A percentile compares a stretch with the other conserved stretches of the same genome.
These are phyloP conservation scores for Lactuca saligna DNA, from an alignment of 129 eudicot genomes.

Conservation along the genomic window DNA sequence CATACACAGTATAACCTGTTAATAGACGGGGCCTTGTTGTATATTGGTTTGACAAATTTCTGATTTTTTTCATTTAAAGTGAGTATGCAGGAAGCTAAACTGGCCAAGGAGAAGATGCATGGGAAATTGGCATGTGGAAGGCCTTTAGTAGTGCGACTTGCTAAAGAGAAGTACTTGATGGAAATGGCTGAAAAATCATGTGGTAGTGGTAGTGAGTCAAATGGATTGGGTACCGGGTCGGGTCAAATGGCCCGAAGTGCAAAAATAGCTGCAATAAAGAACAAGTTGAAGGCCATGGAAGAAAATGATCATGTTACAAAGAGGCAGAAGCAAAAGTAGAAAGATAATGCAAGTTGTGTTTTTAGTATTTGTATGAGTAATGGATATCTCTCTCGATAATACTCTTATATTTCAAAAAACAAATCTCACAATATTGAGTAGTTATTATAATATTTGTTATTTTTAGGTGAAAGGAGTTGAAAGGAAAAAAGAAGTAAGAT, in stretches of 20 bases:
- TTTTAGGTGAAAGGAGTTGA: background rate
- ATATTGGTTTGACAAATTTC: constrained; percentile 22
- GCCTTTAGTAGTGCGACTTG: constrained; percentile 73
- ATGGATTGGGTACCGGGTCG: constrained; percentile 24
- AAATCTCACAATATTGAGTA: too few relatives aligned
- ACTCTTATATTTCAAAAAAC: background rate
- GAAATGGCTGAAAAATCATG: constrained; percentile 41
- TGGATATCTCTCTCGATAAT: background rate
- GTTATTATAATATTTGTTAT: too few relatives aligned
- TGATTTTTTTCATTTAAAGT: constrained; percentile 63
- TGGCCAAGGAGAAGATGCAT: constrained; percentile 82
- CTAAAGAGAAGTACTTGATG: constrained; percentile 51
- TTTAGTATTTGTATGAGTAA: background rate
- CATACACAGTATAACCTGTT: background rate
- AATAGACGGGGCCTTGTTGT: background rate
- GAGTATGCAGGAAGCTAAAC: constrained; percentile 93
- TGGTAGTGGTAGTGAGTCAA: constrained; percentile 28
- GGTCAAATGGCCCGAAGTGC: constrained; percentile 58
- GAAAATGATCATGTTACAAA: constrained; percentile 50
- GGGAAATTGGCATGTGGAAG: constrained; percentile 81
- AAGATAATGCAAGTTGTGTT: background rate
- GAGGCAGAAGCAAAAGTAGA: constrained; percentile 48
- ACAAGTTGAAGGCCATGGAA: constrained; percentile 69
- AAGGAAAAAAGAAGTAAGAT: background rate
- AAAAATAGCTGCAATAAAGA: constrained; percentile 88